Evolutionary conservation across 495 filamentous ascomycete species (phyloP).

Genomic region (Podospora anserina): DNA sequence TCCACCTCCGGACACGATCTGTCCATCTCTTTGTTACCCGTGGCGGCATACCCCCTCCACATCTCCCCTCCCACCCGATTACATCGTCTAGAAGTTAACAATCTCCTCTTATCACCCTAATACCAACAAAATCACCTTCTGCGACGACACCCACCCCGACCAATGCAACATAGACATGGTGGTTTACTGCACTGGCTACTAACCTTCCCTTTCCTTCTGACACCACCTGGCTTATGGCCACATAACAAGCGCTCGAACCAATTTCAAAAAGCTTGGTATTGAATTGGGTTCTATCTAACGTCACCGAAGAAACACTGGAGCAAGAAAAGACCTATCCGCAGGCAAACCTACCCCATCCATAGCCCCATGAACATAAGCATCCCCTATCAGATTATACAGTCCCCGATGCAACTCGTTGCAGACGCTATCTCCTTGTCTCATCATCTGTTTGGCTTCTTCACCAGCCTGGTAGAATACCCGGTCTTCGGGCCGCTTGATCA

Average conservation of each 20-base stretch:
- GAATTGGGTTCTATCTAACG: not conserved
- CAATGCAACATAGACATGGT: constrained; percentile 39
- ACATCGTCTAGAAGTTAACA: constrained; percentile 47
- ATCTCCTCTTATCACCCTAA: constrained; percentile 33
- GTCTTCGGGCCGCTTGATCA: constrained; percentile 5
- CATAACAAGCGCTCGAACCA: not conserved
- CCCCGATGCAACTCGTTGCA: constrained; percentile 8
- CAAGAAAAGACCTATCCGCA: not conserved
- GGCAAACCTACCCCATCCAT: constrained; percentile 21
- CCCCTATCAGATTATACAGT: constrained; percentile 26
- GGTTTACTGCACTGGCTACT: constrained; percentile 52
- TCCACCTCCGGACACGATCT: constrained; percentile 52
- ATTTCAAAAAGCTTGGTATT: too few relatives aligned
- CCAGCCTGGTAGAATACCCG: constrained; percentile 5
- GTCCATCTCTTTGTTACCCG: constrained; percentile 34
- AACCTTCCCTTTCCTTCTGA: constrained; percentile 50
- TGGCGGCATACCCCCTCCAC: constrained; percentile 28
- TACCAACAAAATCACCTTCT: constrained; percentile 43
- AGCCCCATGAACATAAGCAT: constrained; percentile 31
- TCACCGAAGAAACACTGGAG: not conserved
- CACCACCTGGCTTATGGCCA: constrained; percentile 1
- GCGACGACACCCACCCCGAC: constrained; percentile 38
- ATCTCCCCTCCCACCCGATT: constrained; percentile 41
- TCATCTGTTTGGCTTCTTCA: not conserved
- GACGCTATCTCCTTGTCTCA: not conserved